These are phyloP conservation scores for Metschnikowia corniflorae DNA, from an alignment of 805 yeast species.

Conservation along the genomic window DNA sequence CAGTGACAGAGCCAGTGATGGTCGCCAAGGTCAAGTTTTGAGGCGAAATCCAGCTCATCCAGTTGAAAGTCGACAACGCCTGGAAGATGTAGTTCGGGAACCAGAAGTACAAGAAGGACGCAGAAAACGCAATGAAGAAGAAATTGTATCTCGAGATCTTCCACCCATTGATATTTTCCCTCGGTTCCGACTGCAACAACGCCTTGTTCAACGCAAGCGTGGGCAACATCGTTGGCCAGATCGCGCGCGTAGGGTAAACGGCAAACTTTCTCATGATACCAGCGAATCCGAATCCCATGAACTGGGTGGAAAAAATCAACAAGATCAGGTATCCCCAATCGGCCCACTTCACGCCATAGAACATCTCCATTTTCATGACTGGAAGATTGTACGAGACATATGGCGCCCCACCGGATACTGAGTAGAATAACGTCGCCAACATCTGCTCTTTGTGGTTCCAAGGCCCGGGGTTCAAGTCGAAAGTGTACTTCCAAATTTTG, in stretches of 20 bases:
- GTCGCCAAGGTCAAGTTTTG: slow-evolving; percentile 22
- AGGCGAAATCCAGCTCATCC: slow-evolving; percentile 32
- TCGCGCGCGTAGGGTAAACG: slow-evolving; percentile 47
- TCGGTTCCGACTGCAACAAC: slow-evolving; percentile 26
- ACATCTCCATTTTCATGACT: slow-evolving; percentile 23
- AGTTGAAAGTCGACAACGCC: slow-evolving; percentile 27
- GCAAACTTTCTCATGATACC: slow-evolving; percentile 31
- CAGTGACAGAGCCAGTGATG: slow-evolving; percentile 25
- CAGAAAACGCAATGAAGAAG: slow-evolving; percentile 14
- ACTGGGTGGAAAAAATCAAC: slow-evolving; percentile 23
- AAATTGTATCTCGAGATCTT: slow-evolving; percentile 24
- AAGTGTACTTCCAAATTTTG: slow-evolving; percentile 30
- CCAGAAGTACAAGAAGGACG: slow-evolving; percentile 29
- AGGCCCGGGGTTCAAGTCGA: slow-evolving; percentile 57
- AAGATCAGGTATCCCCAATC: slow-evolving; percentile 24
- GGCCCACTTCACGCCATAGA: slow-evolving; percentile 29
- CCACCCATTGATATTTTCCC: slow-evolving; percentile 32
- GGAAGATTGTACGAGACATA: slow-evolving; percentile 30
- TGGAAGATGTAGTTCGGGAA: slow-evolving; percentile 26
- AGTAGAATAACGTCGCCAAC: slow-evolving; percentile 49
- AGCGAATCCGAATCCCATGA: slow-evolving; percentile 31
- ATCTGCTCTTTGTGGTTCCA: slow-evolving; percentile 65
- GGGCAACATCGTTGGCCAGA: slow-evolving; percentile 48
- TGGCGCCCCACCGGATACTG: slow-evolving; percentile 29
- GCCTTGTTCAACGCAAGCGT: slow-evolving; percentile 41